Evolutionary conservation across 352 stramenopile species (phyloP).

Genomic region (Phytophthora crassamura): DNA sequence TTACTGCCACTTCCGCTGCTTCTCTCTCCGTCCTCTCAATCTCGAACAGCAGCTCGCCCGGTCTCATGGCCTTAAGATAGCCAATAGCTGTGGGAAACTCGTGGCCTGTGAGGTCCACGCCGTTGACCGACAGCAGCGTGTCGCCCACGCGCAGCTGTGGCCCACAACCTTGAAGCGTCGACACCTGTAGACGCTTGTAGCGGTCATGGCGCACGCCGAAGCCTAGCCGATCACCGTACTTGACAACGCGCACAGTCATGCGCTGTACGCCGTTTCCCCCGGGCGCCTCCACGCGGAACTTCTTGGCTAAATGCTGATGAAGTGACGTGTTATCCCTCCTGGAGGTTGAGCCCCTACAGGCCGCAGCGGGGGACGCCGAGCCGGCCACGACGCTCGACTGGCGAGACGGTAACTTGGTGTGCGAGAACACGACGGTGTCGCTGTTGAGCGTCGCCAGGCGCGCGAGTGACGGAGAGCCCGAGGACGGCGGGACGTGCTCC

Average conservation of each 20-base stretch:
- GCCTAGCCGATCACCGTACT: constrained; percentile 62
- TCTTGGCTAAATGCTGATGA: constrained; percentile 28
- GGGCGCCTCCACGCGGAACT: constrained; percentile 15
- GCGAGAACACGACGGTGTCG: constrained; percentile 71
- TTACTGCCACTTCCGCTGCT: background rate
- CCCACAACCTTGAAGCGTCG: constrained; percentile 51
- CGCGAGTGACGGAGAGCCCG: background rate
- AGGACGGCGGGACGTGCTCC: constrained; percentile 11
- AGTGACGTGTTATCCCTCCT: background rate
- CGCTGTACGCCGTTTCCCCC: constrained; percentile 13
- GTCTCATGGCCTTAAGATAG: constrained; percentile 58
- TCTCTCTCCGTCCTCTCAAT: constrained; percentile 44
- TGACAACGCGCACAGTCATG: constrained; percentile 55
- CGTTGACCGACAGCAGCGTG: constrained; percentile 75
- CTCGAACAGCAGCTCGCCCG: constrained; percentile 62
- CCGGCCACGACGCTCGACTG: constrained; percentile 36
- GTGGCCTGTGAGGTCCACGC: constrained; percentile 49
- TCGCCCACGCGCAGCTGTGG: constrained; percentile 64
- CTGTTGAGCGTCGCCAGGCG: constrained; percentile 37
- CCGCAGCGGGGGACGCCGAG: constrained; percentile 14
- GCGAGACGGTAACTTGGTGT: constrained; percentile 57
- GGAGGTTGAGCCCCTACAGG: background rate
- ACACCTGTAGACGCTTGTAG: constrained; percentile 61
- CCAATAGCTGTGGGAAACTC: constrained; percentile 66
- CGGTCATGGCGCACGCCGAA: constrained; percentile 77